Percentiles rank a stretch among this genome's conserved stretches.
These are phyloP conservation scores for Plasmodium sp. DNA, from an alignment of 169 alveolate species.

Conservation along the genomic window DNA sequence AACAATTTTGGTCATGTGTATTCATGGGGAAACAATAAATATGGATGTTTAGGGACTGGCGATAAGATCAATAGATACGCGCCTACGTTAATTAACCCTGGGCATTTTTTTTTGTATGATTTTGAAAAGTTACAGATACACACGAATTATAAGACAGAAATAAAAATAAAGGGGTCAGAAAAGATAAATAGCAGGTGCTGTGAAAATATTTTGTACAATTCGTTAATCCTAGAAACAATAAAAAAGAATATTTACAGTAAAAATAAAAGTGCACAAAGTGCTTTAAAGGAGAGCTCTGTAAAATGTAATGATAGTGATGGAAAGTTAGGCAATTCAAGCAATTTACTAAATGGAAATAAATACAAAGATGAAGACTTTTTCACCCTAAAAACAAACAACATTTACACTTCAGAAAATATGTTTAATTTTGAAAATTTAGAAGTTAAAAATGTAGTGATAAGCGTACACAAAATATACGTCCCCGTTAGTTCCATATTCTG, in stretches of 20 bases:
- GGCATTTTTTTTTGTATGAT: constrained; percentile 69
- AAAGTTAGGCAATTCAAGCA: constrained; percentile 18
- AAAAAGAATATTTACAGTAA: constrained; percentile 43
- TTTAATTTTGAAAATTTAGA: constrained; percentile 61
- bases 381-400: constrained; percentile 55
- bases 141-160: constrained; percentile 64
- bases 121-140: constrained; percentile 69
- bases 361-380: constrained; percentile 43
- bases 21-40: constrained; percentile 70
- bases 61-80: constrained; percentile 60
- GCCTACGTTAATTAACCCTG: constrained; percentile 66
- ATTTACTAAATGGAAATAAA: constrained; percentile 23
- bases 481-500: constrained; percentile 67
- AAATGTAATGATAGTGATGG: constrained; percentile 37
- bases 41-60: constrained; percentile 72
- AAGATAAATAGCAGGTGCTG: constrained; percentile 24
- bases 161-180: constrained; percentile 26
- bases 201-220: constrained; percentile 64
- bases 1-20: constrained; percentile 72
- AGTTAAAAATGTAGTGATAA: constrained; percentile 52
- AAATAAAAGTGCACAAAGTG: constrained; percentile 36
- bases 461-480: constrained; percentile 66
- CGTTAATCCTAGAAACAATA: constrained; percentile 48
- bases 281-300: constrained; percentile 21
- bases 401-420: constrained; percentile 64